Evolutionary conservation across 768 basidiomycete species (phyloP).

Genomic region (Gloeophyllum trabeum): DNA sequence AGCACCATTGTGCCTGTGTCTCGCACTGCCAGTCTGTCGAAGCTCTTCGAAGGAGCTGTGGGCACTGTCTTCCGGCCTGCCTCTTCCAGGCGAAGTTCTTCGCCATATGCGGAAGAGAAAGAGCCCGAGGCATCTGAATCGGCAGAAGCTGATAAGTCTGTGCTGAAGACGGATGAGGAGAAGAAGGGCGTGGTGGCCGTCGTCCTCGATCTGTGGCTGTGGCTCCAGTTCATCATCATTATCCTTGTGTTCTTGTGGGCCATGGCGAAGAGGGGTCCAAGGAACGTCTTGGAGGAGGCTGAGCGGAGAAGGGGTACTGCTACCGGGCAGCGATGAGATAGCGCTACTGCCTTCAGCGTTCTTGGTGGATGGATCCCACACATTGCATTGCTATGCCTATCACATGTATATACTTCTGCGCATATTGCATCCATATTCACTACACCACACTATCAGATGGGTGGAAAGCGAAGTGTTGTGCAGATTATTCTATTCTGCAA

Average conservation of each 20-base stretch:
- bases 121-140: neutral
- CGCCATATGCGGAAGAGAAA: neutral
- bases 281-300: constrained; percentile 46
- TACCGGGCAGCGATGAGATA: too few species aligned
- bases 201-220: constrained; percentile 71
- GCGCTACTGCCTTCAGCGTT: too few species aligned
- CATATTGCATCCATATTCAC: too few species aligned
- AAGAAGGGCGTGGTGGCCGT: constrained; percentile 25
- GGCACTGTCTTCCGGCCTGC: neutral
- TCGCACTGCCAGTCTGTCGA: constrained; percentile 3
- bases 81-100: neutral
- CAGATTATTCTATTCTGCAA: too few species aligned
- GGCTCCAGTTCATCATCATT: constrained; percentile 72
- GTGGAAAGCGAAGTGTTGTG: too few species aligned
- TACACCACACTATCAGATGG: too few species aligned
- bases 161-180: constrained; percentile 5
- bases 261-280: constrained; percentile 70
- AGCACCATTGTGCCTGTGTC: constrained; percentile 2
- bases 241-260: constrained; percentile 70
- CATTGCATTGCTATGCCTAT: too few species aligned
- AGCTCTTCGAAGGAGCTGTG: neutral
- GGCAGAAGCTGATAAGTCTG: constrained; percentile 3
- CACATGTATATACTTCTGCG: too few species aligned
- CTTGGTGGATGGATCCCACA: too few species aligned
- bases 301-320: constrained; percentile 15